Percentiles rank a stretch among this genome's conserved stretches.
These are phyloP conservation scores for Micractinium sp. DNA, from an alignment of 139 green algal genomes.

Conservation along the genomic window DNA sequence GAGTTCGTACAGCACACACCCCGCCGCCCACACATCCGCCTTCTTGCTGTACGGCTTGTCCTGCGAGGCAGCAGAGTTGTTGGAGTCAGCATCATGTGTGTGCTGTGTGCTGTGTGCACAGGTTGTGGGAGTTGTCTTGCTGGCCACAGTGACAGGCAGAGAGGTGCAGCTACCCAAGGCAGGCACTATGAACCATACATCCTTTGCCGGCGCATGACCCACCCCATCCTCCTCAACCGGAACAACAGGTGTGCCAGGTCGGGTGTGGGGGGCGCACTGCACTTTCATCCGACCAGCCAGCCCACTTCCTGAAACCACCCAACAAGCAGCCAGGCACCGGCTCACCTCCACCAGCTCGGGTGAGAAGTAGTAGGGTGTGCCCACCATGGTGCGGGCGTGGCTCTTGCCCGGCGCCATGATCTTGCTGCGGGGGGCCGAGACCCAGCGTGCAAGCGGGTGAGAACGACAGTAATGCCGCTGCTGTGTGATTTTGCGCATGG, in stretches of 20 bases:
- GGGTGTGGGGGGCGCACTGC: too few relatives aligned
- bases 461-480: background rate
- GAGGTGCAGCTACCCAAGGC: background rate
- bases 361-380: constrained; percentile 68
- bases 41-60: constrained; percentile 76
- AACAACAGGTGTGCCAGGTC: too few relatives aligned
- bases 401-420: constrained; percentile 38
- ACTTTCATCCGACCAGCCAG: background rate
- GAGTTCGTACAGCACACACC: constrained; percentile 89
- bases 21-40: constrained; percentile 85
- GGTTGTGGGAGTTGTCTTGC: background rate
- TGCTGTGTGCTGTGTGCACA: background rate
- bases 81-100: too few relatives aligned
- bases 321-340: background rate
- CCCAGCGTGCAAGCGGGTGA: background rate
- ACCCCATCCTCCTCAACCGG: too few relatives aligned
- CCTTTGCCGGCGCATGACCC: background rate
- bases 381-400: constrained; percentile 53
- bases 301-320: background rate
- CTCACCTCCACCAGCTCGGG: constrained; percentile 61
- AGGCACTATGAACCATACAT: background rate
- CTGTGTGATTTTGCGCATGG: too few relatives aligned
- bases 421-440: constrained; percentile 30
- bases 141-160: background rate
- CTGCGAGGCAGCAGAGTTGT: constrained; percentile 25